Base-by-base conservation (phyloP, 2,329 filamentous ascomycete species). In the Gliomastix tumulicola region DNA sequence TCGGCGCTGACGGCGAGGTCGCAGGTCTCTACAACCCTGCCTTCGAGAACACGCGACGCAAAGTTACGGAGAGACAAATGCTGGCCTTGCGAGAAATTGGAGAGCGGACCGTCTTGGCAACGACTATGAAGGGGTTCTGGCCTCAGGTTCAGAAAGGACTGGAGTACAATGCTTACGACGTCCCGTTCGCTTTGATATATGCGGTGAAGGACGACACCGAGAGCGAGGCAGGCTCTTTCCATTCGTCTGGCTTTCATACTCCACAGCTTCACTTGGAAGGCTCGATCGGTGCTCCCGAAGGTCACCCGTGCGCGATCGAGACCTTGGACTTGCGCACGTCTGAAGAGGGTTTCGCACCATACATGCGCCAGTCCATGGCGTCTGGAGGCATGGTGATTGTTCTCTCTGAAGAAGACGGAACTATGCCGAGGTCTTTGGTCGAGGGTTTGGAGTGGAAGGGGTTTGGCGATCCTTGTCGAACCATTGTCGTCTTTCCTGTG, bases 11-110 rank as follows among this genome's bases (percentile, higher is more conserved):
- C 41, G 86, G 86, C 3, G 75, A 75, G 11, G 82, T 89, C 7
- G 76, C 84, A 42, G 85, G 83, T 3, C 57, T 90, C 0, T 89
- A 88, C 54, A 89, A 89, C 49, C 84, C 85, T 4, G 76, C 81
- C 0, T 90, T 89, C 45, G 86, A 92, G 46, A 88, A 88, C 51
- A 92, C 86, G 2, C 64, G 83, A 17, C 72, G 84, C 16, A 86
- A 85, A 49, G 79, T 92, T 41, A 84, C 82, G 3, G 85, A 90
- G 59, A 68, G 86, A 37, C 72, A 85, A 32, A 89, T 90, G 85
- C 67, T 87, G 19, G 88, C 83, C 0, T 62, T 92, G 25, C 74
- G 83, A 28, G 84, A 89, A 51, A 76, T 90, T 31, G 84, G 85
- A 34, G 84, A 90, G 56, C 77, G 74, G 40, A 88, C 83, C 5